phyloP scores from a whole-genome alignment of 2,329 filamentous ascomycete species.

The Endocalyx cinctus region DNA sequence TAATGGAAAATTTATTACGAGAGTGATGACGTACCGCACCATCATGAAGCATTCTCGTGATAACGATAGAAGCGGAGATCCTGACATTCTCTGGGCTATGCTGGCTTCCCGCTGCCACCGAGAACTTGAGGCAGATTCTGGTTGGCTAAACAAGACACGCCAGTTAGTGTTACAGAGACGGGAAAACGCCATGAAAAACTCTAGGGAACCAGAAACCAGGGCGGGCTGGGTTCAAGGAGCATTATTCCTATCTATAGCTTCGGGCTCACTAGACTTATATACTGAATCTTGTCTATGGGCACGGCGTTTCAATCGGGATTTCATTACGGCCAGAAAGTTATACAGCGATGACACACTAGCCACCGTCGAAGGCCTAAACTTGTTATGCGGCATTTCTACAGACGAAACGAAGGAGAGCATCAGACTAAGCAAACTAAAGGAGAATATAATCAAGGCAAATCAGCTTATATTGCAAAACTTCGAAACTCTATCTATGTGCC shows the following conservation, averaged over 20 bases:
- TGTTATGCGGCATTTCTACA: conserved; percentile 11
- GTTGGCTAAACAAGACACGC: background rate
- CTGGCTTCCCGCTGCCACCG: background rate
- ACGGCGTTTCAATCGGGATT: conserved; percentile 10
- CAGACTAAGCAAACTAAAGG: background rate
- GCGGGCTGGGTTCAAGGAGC: conserved; percentile 7
- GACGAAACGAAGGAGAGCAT: too few relatives aligned
- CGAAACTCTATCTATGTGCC: conserved; percentile 5
- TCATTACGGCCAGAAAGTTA: conserved; percentile 2
- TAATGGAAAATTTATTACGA: too few relatives aligned
- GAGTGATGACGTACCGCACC: too few relatives aligned
- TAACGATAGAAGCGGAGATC: too few relatives aligned
- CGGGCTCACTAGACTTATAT: conserved; percentile 11
- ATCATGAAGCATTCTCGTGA: too few relatives aligned
- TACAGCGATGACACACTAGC: conserved; percentile 1
- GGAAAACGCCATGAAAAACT: conserved; percentile 1
- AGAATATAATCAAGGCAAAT: conserved; percentile 8
- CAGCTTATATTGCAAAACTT: conserved; percentile 8
- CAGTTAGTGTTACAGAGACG: conserved; percentile 2
- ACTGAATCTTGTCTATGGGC: conserved; percentile 12
- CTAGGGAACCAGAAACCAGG: conserved; percentile 1
- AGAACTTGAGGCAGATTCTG: background rate
- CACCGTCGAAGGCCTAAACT: conserved; percentile 5
- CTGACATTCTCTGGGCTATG: too few relatives aligned
- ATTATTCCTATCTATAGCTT: conserved; percentile 9